Base-by-base conservation (phyloP, 148 eudicot species). In the Chenopodium formosanum region DNA sequence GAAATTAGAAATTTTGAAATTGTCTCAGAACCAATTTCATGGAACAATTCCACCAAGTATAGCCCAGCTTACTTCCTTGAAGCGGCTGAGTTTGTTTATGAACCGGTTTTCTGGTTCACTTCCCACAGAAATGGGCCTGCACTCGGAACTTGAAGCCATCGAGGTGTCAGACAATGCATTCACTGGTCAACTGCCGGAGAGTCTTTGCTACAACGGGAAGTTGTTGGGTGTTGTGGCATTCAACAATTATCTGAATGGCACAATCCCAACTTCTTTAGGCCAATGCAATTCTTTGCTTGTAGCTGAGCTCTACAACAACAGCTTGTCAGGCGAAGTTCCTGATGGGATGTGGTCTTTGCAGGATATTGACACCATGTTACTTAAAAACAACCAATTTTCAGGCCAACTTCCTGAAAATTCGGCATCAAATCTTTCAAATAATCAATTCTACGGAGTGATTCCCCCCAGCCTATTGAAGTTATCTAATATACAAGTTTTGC, bases 281-380 rank as follows among this genome's bases (percentile, higher is more conserved):
- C 81, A 73, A 37, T 94, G 97, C 67, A 70, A 50, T 14, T 68
- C 86, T 27, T 50, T 94, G 53, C 34, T 70, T 22, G 82, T 76
- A 10, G 16, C 91, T 20, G 78, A 80, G 84, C 79, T 94, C 75
- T 58, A 85, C 32, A 73, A 85, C 50, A 94, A 94, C 70, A 76
- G 66, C 11, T 84, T 94, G 13, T 81, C 89, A 17, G 97, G 97
- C n/a, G 89, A 92, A 50, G 74, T 91, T 68, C 95, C 95, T 29
- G 29, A 78, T 32, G 91, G 87, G 17, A 3, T 93, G 31, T 93
- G 95, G 95, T 79, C 89, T 13, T 78, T 84, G 78, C 5, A 9
- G 25, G 72, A 78, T 37, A 69, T 93, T n/a, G 62, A 8, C 4
- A 32, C 34, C 34, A 32, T 32, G 2, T 32, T 32, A 32, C 34